phyloP scores from a whole-genome alignment of 352 stramenopile genomes.

The Globisporangium mamillatum region DNA sequence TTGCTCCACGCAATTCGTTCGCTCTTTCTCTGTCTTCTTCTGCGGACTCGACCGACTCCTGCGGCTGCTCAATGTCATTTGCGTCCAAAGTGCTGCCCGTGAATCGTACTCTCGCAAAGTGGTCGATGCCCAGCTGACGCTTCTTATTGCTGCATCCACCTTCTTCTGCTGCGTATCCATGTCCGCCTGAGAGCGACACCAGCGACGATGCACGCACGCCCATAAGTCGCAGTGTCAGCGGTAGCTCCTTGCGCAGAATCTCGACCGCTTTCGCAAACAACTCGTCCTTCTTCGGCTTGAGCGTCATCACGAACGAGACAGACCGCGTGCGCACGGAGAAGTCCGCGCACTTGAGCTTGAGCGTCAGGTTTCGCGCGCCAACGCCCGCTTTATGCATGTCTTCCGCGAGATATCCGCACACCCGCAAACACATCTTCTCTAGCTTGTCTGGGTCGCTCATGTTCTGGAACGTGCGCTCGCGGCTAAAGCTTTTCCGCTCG shows the following conservation, averaged over 20 bases:
- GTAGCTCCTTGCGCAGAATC: constrained; percentile 59
- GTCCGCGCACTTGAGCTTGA: constrained; percentile 71
- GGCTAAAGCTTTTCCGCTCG: constrained; percentile 78
- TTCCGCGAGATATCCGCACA: constrained; percentile 52
- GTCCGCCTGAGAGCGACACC: constrained; percentile 23
- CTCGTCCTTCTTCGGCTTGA: constrained; percentile 40
- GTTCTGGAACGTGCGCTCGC: constrained; percentile 66
- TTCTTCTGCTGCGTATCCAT: constrained; percentile 14
- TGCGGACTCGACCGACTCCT: constrained; percentile 5
- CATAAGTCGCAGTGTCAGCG: constrained; percentile 64
- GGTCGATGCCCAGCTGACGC: constrained; percentile 45
- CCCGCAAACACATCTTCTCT: constrained; percentile 60
- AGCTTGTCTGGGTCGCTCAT: constrained; percentile 40
- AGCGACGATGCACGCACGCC: constrained; percentile 56
- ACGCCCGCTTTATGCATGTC: constrained; percentile 48
- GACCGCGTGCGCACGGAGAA: constrained; percentile 61
- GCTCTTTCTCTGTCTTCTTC: neutral
- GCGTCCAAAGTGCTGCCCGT: neutral
- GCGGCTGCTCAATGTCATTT: neutral
- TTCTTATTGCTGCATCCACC: constrained; percentile 21
- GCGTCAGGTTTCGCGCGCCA: constrained; percentile 54
- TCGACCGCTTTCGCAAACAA: constrained; percentile 43
- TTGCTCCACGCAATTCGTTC: neutral
- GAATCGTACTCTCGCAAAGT: constrained; percentile 24
- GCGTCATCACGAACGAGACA: constrained; percentile 34